Base-by-base conservation (phyloP, 1,139 yeast genomes). In the Scheffersomyces illinoinensis region DNA sequence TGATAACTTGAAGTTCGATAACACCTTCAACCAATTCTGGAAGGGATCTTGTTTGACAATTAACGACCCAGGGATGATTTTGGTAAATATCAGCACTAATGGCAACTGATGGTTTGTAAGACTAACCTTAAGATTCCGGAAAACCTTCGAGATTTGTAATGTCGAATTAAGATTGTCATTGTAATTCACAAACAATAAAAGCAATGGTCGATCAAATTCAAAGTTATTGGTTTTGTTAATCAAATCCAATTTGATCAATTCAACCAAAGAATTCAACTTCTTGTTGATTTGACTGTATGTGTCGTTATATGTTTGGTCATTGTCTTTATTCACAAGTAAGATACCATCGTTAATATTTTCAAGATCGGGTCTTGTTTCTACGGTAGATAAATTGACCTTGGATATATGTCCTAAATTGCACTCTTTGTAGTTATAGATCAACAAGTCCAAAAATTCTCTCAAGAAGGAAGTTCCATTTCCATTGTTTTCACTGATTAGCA, bases 31-130 rank as follows among this genome's bases (percentile, higher is more conserved):
- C 2, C 81, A 75, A 19, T 82, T 82, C 53, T 74, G 73, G 49
- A 76, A 75, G 2, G 68, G 61, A 3, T 61, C 48, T 52, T 68
- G 68, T 21, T 85, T 81, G 47, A 86, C 81, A 23, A 81, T 65
- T 53, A 81, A 77, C 5, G 81, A 78, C 19, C 85, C 73, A 1
- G 93, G 90, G 4, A 91, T 71, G 2, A 88, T 75, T 63, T 88
- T 88, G 54, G 86, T 76, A 58, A 84, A 84, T 0, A 85, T 74
- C 56, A 69, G 76, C 19, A 79, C 83, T 54, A 83, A 76, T 0
- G 86, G 82, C 53, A 74, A 67, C 65, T 72, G 82, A 65, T 78
- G 81, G 17, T 72, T 70, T 50, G 66, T 77, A 64, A 77, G 75
- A n/a, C 62, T 75, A 57, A 67, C 74, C 60, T 81, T 78, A 62